Percentiles rank a stretch among this genome's conserved stretches.
Evolutionary conservation across 2,329 filamentous ascomycete species (phyloP).

Genomic region (Fusarium irregulare): DNA sequence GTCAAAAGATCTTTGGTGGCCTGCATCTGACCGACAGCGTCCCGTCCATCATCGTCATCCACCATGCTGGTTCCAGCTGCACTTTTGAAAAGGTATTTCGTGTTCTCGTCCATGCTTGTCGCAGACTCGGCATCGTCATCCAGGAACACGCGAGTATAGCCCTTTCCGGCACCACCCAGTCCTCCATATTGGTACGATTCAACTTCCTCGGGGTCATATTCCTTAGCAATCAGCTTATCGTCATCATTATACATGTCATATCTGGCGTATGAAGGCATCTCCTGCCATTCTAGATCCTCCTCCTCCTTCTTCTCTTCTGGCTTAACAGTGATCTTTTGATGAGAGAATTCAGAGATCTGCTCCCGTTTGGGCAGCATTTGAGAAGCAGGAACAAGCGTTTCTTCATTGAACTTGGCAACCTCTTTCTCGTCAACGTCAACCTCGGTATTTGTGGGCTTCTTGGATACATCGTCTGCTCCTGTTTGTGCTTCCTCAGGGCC

Average conservation of each 20-base stretch:
- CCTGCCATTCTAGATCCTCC: constrained; percentile 82
- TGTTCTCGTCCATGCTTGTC: constrained; percentile 97
- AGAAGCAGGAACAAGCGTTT: constrained; percentile 24
- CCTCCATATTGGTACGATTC: constrained; percentile 76
- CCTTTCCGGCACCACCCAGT: constrained; percentile 89
- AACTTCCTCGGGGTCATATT: constrained; percentile 78
- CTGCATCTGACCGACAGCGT: constrained; percentile 90
- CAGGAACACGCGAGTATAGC: constrained; percentile 93
- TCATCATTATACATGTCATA: constrained; percentile 98
- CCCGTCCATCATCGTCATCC: constrained; percentile 84
- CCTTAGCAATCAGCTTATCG: constrained; percentile 85
- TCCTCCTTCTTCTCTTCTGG: constrained; percentile 63
- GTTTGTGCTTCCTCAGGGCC: constrained; percentile 1
- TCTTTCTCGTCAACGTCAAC: constrained; percentile 18
- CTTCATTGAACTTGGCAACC: constrained; percentile 17
- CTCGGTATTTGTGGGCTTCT: constrained; percentile 20
- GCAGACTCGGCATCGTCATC: constrained; percentile 95
- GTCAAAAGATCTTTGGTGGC: constrained; percentile 95
- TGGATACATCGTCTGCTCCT: not conserved
- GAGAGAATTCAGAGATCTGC: constrained; percentile 85
- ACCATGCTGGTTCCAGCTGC: constrained; percentile 67
- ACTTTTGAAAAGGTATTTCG: constrained; percentile 92
- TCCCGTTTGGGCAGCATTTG: constrained; percentile 37
- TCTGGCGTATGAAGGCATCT: constrained; percentile 91
- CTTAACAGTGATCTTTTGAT: constrained; percentile 77